Conservation (phyloP, 805 yeast species). For the Candida suzukii region DNA sequence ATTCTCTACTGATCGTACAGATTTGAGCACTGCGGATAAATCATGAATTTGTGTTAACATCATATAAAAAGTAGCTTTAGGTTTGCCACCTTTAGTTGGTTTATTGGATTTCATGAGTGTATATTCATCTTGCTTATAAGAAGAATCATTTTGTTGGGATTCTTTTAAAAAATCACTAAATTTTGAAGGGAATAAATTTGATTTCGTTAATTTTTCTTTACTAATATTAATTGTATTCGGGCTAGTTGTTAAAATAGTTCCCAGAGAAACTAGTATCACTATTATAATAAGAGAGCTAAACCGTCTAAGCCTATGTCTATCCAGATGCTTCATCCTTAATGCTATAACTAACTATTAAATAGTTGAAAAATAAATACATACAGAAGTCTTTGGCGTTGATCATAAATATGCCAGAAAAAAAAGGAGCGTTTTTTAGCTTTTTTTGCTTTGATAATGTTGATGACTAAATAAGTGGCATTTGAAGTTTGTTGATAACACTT, state of each 20-base stretch:
- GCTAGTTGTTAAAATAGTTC: not conserved
- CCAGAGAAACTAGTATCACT: not conserved
- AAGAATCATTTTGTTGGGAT: not conserved
- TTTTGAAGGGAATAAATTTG: not conserved
- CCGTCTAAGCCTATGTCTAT: not conserved
- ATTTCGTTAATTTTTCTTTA: not conserved
- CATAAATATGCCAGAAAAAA: no score
- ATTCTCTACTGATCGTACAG: conserved; percentile 59
- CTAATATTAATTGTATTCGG: not conserved
- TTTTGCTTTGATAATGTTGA: no score
- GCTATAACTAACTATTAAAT: no score
- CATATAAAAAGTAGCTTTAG: conserved; percentile 17
- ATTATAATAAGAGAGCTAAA: not conserved
- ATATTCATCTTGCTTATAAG: not conserved
- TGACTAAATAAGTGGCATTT: no score
- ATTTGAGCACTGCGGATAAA: conserved; percentile 8
- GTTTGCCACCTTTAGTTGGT: not conserved
- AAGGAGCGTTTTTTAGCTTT: no score
- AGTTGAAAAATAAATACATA: no score
- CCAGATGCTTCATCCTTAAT: not conserved
- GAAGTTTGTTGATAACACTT: no score
- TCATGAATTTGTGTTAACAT: conserved; percentile 12
- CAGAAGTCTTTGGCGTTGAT: no score
- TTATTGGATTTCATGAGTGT: not conserved
- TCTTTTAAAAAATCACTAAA: not conserved